These are phyloP conservation scores for Nannochloropsis salina DNA, from an alignment of 108 stramenopile species.

Conservation along the genomic window DNA sequence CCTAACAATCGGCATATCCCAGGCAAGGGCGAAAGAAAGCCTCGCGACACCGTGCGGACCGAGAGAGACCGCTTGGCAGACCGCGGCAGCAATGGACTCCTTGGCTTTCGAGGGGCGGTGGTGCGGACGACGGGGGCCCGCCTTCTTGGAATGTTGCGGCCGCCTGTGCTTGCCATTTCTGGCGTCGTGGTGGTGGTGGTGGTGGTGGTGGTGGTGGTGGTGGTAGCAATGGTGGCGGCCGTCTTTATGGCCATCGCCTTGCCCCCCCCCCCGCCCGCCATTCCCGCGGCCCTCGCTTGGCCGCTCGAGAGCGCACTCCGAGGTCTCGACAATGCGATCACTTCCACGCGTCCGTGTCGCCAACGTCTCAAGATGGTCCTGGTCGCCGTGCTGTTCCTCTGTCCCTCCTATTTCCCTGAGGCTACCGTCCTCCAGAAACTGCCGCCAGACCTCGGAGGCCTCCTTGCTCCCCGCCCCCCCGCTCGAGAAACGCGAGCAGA, in stretches of 20 bases:
- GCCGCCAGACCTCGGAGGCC: background rate
- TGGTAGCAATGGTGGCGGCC: background rate
- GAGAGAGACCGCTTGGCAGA: constrained; percentile 27
- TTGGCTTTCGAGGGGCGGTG: background rate
- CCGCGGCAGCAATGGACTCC: constrained; percentile 10
- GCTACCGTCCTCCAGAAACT: background rate
- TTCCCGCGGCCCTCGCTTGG: background rate
- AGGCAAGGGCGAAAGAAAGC: constrained; percentile 37
- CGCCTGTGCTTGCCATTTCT: too few species aligned
- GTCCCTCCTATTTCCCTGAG: background rate
- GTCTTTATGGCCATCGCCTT: background rate
- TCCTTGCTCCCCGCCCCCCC: background rate
- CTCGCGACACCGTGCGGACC: background rate
- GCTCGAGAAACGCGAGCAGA: background rate
- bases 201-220: background rate
- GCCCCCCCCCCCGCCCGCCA: background rate
- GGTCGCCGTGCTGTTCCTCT: background rate
- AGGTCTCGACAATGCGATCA: background rate
- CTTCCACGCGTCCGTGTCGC: background rate
- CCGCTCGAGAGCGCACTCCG: background rate
- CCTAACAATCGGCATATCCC: constrained; percentile 45
- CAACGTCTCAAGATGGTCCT: background rate
- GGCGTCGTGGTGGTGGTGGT: background rate
- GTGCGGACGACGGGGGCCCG: background rate
- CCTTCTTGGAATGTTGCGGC: too few species aligned